These are phyloP conservation scores for Peterozyma toletana DNA, from an alignment of 805 yeast genomes.

Conservation along the genomic window DNA sequence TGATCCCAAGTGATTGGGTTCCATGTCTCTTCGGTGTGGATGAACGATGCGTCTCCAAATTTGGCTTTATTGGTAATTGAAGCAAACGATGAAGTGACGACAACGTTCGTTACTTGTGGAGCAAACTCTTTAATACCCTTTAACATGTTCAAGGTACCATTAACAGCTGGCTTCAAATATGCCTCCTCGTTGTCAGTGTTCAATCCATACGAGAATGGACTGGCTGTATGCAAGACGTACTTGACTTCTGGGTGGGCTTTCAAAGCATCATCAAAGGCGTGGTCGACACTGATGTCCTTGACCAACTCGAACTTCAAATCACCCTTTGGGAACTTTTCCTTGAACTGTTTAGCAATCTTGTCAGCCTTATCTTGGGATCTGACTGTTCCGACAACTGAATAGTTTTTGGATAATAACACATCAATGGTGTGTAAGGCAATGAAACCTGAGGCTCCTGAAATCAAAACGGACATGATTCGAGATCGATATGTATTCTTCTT, in stretches of 20 bases:
- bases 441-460: slow-evolving; percentile 49
- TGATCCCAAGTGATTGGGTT: slow-evolving; percentile 16
- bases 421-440: slow-evolving; percentile 43
- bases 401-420: slow-evolving; percentile 29
- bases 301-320: slow-evolving; percentile 26
- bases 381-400: slow-evolving; percentile 45
- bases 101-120: slow-evolving; percentile 33
- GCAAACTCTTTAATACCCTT: slow-evolving; percentile 29
- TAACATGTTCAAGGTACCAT: slow-evolving; percentile 37
- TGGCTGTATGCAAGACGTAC: slow-evolving; percentile 43
- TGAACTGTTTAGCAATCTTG: slow-evolving; percentile 22
- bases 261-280: slow-evolving; percentile 44
- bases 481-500: too few relatives aligned
- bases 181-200: slow-evolving; percentile 33
- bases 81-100: slow-evolving; percentile 46
- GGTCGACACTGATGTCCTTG: slow-evolving; percentile 23
- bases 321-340: slow-evolving; percentile 16
- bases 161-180: slow-evolving; percentile 37
- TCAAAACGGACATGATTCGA: slow-evolving; percentile 32
- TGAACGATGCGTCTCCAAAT: neutral
- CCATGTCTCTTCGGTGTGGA: slow-evolving; percentile 26
- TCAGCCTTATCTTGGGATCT: slow-evolving; percentile 39
- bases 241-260: slow-evolving; percentile 31
- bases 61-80: slow-evolving; percentile 20
- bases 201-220: slow-evolving; percentile 34